Conservation (phyloP, 805 yeast species). For the Metschnikowia drakensbergensis region DNA sequence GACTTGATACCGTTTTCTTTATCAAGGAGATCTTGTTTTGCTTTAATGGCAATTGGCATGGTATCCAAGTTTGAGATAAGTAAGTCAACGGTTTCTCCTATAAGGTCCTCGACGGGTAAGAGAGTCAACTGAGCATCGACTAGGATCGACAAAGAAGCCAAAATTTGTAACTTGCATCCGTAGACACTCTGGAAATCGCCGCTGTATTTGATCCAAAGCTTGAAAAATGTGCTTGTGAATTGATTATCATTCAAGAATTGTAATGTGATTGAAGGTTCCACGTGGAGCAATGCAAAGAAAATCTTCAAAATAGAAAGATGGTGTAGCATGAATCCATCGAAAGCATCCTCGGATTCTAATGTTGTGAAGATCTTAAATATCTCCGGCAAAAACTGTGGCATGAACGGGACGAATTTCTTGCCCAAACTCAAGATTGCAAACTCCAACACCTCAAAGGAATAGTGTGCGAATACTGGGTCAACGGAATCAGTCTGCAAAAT, state of each 20-base stretch:
- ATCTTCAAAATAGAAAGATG: conserved; percentile 41
- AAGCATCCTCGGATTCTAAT: conserved; percentile 36
- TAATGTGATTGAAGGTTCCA: conserved; percentile 36
- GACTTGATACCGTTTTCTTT: conserved; percentile 35
- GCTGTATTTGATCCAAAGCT: conserved; percentile 47
- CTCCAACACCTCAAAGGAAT: conserved; percentile 38
- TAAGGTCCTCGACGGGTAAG: conserved; percentile 31
- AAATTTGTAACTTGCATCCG: conserved; percentile 51
- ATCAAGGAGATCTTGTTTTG: conserved; percentile 42
- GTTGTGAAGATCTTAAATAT: conserved; percentile 33
- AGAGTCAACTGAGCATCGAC: conserved; percentile 27
- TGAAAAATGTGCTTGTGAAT: conserved; percentile 36
- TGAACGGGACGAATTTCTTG: conserved; percentile 28
- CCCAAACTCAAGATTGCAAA: conserved; percentile 31
- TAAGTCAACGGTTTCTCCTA: conserved; percentile 37
- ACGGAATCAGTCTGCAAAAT: conserved; percentile 30
- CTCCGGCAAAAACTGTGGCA: conserved; percentile 31
- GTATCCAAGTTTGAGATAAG: conserved; percentile 40
- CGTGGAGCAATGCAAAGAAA: conserved; percentile 37
- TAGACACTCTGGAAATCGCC: conserved; percentile 50
- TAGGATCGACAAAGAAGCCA: conserved; percentile 42
- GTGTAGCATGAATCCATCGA: conserved; percentile 44
- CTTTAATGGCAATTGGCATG: conserved; percentile 48
- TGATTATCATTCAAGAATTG: conserved; percentile 36
- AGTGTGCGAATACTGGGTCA: conserved; percentile 40